Conservation (phyloP, 768 basidiomycete genomes). For the Fibroporia radiculosa region DNA sequence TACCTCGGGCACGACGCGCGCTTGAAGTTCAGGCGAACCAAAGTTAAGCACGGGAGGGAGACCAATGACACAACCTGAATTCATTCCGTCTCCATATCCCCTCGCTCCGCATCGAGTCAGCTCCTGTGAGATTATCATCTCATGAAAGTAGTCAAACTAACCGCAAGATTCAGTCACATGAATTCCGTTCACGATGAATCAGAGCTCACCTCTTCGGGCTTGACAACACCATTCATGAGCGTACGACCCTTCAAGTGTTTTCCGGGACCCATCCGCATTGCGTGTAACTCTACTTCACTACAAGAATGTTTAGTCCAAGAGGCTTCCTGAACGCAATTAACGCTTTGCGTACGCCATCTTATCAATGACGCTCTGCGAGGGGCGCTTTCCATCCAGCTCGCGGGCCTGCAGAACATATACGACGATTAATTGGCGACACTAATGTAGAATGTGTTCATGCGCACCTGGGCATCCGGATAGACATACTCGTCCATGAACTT, state of each 20-base stretch:
- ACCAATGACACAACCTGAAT: conserved; percentile 74
- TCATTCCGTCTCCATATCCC: conserved; percentile 77
- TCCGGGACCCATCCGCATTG: conserved; percentile 93
- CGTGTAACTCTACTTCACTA: conserved; percentile 68
- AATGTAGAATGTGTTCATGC: neutral
- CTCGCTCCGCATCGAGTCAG: conserved; percentile 49
- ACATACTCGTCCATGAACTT: conserved; percentile 66
- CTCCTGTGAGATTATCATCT: conserved; percentile 31
- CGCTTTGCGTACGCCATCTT: conserved; percentile 81
- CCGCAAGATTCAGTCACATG: neutral
- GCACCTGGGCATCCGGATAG: conserved; percentile 32
- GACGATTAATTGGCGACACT: neutral
- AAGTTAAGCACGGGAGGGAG: conserved; percentile 84
- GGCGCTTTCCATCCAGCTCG: conserved; percentile 87
- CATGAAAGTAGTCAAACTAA: conserved; percentile 89
- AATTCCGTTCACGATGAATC: too few species aligned
- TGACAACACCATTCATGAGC: conserved; percentile 67
- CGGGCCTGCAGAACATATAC: conserved; percentile 31
- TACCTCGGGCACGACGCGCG: conserved; percentile 57
- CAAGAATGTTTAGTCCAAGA: neutral
- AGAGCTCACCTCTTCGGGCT: conserved; percentile 51
- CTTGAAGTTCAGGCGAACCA: conserved; percentile 53
- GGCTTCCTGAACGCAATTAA: neutral
- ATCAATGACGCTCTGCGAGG: conserved; percentile 69
- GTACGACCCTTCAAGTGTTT: conserved; percentile 77